Evolutionary conservation across 768 basidiomycete genomes (phyloP).

Genomic region (Lactifluus pinguis): DNA sequence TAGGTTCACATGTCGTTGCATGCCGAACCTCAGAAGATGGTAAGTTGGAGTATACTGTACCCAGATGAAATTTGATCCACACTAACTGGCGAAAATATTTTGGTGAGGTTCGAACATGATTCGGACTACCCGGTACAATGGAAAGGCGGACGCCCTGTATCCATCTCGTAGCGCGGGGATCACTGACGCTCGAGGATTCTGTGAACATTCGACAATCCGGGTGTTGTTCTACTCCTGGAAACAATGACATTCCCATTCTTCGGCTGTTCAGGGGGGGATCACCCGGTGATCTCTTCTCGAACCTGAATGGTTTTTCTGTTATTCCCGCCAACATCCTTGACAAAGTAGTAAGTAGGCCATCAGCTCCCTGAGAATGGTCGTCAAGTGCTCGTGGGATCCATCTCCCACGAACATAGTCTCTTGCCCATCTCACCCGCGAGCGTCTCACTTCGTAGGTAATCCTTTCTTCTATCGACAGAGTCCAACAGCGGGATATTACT

Average conservation of each 20-base stretch:
- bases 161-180: background rate
- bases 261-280: background rate
- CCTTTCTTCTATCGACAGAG: too few relatives aligned
- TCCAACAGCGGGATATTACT: slow-evolving; percentile 56
- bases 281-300: slow-evolving; percentile 24
- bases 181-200: background rate
- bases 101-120: slow-evolving; percentile 10
- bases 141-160: background rate
- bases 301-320: slow-evolving; percentile 37
- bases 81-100: background rate
- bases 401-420: slow-evolving; percentile 42
- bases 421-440: too few relatives aligned
- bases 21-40: background rate
- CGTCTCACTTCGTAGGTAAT: too few relatives aligned
- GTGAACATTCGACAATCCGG: background rate
- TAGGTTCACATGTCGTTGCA: background rate
- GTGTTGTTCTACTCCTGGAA: background rate
- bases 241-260: background rate
- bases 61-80: slow-evolving; percentile 6
- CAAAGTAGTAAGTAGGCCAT: slow-evolving; percentile 34
- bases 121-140: background rate
- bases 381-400: slow-evolving; percentile 35
- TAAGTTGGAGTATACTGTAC: too few relatives aligned
- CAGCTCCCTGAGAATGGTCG: slow-evolving; percentile 33
- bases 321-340: slow-evolving; percentile 28